These are phyloP conservation scores for Flaveria ramosissima DNA, from an alignment of 129 eudicot species.

Conservation along the genomic window DNA sequence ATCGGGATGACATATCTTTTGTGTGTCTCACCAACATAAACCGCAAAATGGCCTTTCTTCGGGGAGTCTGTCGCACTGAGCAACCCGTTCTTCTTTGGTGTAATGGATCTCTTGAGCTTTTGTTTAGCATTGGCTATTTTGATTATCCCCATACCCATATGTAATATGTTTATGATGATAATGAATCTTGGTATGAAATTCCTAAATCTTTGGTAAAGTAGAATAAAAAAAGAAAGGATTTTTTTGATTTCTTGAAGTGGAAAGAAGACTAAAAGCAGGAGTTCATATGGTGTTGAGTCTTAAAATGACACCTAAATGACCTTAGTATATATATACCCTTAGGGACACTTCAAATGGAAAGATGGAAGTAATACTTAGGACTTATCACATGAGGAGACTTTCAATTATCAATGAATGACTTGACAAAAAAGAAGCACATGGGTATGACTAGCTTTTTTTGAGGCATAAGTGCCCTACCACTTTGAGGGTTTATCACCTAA, in stretches of 20 bases:
- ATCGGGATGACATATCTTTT: slow-evolving; percentile 52
- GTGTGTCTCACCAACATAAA: slow-evolving; percentile 49
- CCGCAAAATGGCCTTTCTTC: slow-evolving; percentile 56
- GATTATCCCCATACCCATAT: slow-evolving; percentile 44
- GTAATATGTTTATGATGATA: neutral
- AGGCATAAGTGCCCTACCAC: slow-evolving; percentile 43
- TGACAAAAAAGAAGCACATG: slow-evolving; percentile 43
- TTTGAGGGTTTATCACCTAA: slow-evolving; percentile 31
- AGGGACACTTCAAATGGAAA: slow-evolving; percentile 19
- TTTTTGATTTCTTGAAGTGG: slow-evolving; percentile 14
- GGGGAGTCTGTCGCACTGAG: slow-evolving; percentile 35
- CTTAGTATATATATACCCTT: slow-evolving; percentile 31
- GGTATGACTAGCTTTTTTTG: slow-evolving; percentile 39
- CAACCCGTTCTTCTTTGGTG: slow-evolving; percentile 42
- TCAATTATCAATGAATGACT: slow-evolving; percentile 26
- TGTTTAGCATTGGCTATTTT: slow-evolving; percentile 55
- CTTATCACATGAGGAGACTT: slow-evolving; percentile 31
- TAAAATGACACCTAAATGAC: slow-evolving; percentile 23
- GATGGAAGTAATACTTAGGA: slow-evolving; percentile 22
- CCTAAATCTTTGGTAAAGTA: neutral
- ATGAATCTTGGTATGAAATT: neutral
- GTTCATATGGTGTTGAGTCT: slow-evolving; percentile 22
- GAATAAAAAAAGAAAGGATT: slow-evolving; percentile 7
- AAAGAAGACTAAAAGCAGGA: slow-evolving; percentile 18
- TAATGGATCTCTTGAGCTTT: slow-evolving; percentile 55